Evolutionary conservation across 305 asterid genomes (phyloP).

Genomic region (Ilex paraguariensis): DNA sequence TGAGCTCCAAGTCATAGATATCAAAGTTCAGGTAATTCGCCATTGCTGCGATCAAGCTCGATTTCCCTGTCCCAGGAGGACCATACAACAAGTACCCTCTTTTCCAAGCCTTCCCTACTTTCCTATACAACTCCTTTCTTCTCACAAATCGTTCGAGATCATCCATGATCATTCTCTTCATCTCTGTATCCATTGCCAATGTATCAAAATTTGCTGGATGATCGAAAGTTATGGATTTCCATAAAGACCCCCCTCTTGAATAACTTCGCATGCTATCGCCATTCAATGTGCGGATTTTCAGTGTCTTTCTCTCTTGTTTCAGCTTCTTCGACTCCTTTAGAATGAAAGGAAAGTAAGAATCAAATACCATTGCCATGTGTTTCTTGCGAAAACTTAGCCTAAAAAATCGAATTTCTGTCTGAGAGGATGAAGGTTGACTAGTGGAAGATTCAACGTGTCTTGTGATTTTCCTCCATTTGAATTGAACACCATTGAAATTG

Average conservation of each 20-base stretch:
- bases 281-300: constrained; percentile 29
- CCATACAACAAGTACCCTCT: constrained; percentile 46
- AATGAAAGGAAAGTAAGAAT: constrained; percentile 34
- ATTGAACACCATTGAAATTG: constrained; percentile 21
- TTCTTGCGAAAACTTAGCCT: constrained; percentile 36
- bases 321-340: constrained; percentile 21
- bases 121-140: background rate
- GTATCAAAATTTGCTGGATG: constrained; percentile 48
- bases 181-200: constrained; percentile 36
- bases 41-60: constrained; percentile 53
- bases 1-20: constrained; percentile 42
- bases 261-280: constrained; percentile 20
- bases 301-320: constrained; percentile 28
- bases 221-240: constrained; percentile 42
- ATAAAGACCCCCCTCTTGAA: constrained; percentile 20
- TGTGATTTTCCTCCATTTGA: constrained; percentile 37
- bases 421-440: constrained; percentile 16
- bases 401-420: constrained; percentile 20
- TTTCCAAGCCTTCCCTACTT: constrained; percentile 8
- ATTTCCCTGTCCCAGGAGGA: constrained; percentile 53
- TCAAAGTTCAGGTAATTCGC: constrained; percentile 50
- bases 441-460: constrained; percentile 17
- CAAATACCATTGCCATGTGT: constrained; percentile 30
- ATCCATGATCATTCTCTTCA: background rate
- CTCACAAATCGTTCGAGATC: background rate